These are phyloP conservation scores for Suillus hirtellus DNA, from an alignment of 768 basidiomycete genomes.

Conservation along the genomic window DNA sequence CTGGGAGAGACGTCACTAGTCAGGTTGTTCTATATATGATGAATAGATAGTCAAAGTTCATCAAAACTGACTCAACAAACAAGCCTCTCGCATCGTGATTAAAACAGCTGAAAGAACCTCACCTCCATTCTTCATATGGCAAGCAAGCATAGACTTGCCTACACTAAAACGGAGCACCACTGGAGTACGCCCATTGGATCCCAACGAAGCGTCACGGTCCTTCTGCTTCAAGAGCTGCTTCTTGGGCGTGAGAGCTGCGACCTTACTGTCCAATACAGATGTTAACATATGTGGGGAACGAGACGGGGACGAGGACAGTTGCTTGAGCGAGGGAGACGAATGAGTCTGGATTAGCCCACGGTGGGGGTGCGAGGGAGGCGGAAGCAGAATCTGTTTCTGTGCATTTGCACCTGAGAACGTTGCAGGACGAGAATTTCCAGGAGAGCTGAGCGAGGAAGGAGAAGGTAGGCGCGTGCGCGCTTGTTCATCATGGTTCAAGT, in stretches of 20 bases:
- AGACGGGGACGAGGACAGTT: not conserved
- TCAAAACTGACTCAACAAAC: not conserved
- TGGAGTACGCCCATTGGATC: not conserved
- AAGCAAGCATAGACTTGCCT: slow-evolving; percentile 1
- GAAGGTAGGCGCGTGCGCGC: not conserved
- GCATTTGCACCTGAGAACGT: not conserved
- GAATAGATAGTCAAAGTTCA: not conserved
- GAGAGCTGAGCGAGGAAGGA: slow-evolving; percentile 8
- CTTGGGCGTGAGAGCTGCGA: not conserved
- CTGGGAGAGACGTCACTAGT: not conserved
- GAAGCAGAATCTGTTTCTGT: not conserved
- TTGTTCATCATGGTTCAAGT: slow-evolving; percentile 12
- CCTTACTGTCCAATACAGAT: not conserved
- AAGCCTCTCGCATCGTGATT: not conserved
- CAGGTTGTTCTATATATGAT: not conserved
- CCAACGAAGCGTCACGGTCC: not conserved
- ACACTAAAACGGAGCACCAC: not conserved
- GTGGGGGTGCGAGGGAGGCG: not conserved
- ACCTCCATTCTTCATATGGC: not conserved
- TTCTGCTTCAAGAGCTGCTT: not conserved
- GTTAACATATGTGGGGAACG: not conserved
- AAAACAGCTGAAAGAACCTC: not conserved
- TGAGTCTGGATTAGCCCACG: not conserved
- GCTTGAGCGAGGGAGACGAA: slow-evolving; percentile 1
- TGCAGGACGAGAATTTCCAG: slow-evolving; percentile 10